These are phyloP conservation scores for Yamadazyma aaseri DNA, from an alignment of 1,139 yeast species.

Conservation along the genomic window DNA sequence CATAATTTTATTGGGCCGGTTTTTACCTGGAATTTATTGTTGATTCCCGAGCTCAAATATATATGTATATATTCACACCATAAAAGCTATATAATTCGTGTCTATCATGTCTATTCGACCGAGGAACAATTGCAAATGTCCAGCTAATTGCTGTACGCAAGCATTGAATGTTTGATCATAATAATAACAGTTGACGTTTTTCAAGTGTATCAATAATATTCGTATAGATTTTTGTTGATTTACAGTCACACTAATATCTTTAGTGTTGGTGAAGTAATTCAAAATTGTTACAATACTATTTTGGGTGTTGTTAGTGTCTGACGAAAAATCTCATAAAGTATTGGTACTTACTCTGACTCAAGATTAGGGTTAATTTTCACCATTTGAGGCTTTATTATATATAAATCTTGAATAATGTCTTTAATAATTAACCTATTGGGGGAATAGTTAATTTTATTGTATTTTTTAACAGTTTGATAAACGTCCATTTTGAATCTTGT, in stretches of 20 bases:
- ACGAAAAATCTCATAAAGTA: not conserved
- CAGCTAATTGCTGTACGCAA: not conserved
- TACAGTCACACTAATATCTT: not conserved
- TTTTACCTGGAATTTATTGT: not conserved
- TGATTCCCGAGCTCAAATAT: not conserved
- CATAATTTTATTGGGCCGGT: slow-evolving; percentile 1
- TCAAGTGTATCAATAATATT: slow-evolving; percentile 8
- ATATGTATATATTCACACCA: not conserved
- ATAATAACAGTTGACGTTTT: slow-evolving; percentile 6
- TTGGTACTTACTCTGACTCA: slow-evolving; percentile 4
- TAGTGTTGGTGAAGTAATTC: slow-evolving; percentile 1
- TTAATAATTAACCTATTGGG: slow-evolving; percentile 2
- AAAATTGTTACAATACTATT: slow-evolving; percentile 3
- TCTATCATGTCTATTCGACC: not conserved
- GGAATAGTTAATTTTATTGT: not conserved
- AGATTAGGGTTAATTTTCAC: slow-evolving; percentile 1
- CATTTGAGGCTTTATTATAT: slow-evolving; percentile 1
- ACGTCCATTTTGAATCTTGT: slow-evolving; percentile 1
- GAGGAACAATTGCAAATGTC: not conserved
- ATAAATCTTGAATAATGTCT: slow-evolving; percentile 3
- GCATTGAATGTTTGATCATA: slow-evolving; percentile 2
- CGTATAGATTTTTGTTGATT: slow-evolving; percentile 8
- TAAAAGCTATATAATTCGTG: slow-evolving; percentile 1
- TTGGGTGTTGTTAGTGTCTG: slow-evolving; percentile 2
- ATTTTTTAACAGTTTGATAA: not conserved